phyloP scores from a whole-genome alignment of 2,329 filamentous ascomycete genomes.

The Lecanoromycetidae sp. region DNA sequence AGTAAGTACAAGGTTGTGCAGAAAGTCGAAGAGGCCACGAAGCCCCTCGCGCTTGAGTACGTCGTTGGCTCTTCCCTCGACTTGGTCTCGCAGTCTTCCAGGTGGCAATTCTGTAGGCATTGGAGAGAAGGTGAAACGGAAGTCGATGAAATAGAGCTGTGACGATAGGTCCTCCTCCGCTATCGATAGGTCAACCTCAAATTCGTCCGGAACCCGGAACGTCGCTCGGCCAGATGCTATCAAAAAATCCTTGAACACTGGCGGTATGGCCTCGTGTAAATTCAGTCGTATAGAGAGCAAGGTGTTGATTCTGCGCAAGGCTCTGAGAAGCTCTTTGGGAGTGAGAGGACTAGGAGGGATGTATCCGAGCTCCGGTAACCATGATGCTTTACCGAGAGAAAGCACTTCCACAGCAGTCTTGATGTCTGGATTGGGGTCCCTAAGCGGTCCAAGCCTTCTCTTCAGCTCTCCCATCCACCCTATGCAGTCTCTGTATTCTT shows the following conservation, averaged over 20 bases:
- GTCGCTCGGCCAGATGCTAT: slow-evolving; percentile 81
- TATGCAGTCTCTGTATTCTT: slow-evolving; percentile 45
- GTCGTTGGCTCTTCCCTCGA: slow-evolving; percentile 63
- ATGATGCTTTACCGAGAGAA: slow-evolving; percentile 61
- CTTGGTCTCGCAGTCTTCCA: slow-evolving; percentile 48
- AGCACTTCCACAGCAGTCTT: slow-evolving; percentile 79
- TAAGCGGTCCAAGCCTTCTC: slow-evolving; percentile 55
- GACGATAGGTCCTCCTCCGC: slow-evolving; percentile 70
- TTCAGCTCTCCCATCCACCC: slow-evolving; percentile 60
- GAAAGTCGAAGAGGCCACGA: slow-evolving; percentile 66
- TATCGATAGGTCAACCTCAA: slow-evolving; percentile 86
- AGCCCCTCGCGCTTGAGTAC: slow-evolving; percentile 59
- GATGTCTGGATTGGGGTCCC: slow-evolving; percentile 80
- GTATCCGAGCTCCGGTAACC: slow-evolving; percentile 73
- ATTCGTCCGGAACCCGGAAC: slow-evolving; percentile 71
- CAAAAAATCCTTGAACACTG: slow-evolving; percentile 62
- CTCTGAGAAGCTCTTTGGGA: slow-evolving; percentile 58
- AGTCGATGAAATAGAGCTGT: slow-evolving; percentile 90
- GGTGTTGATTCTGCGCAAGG: slow-evolving; percentile 71
- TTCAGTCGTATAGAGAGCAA: slow-evolving; percentile 72
- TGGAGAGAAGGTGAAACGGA: slow-evolving; percentile 71
- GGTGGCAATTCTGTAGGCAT: slow-evolving; percentile 45
- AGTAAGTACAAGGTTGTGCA: slow-evolving; percentile 79
- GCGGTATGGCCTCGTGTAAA: slow-evolving; percentile 69
- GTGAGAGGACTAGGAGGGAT: slow-evolving; percentile 61